A percentile compares a stretch with the other conserved stretches of the same genome.
Conservation (phyloP, 192 early-diverging fungal species). For the Entrophospora sp. region DNA sequence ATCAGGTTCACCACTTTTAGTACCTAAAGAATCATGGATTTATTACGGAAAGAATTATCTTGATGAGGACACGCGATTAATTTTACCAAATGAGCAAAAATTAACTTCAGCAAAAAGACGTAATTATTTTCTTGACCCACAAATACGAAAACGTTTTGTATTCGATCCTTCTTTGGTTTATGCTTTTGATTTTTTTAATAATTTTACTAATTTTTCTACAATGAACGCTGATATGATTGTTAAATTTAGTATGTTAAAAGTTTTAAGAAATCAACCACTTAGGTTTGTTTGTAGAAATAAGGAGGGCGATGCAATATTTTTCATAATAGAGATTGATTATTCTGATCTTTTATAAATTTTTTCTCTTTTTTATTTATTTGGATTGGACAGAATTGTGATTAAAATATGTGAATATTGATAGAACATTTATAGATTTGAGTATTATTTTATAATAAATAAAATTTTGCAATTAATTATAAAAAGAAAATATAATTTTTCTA, state of each 20-base stretch:
- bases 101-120: constrained; percentile 22
- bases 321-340: constrained; percentile 21
- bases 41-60: constrained; percentile 17
- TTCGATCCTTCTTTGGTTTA: constrained; percentile 24
- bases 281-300: constrained; percentile 29
- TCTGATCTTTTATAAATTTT: constrained; percentile 1
- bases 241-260: constrained; percentile 23
- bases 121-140: constrained; percentile 12
- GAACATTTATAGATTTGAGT: too few species aligned
- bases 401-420: too few species aligned
- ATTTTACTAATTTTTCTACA: constrained; percentile 31
- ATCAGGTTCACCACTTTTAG: neutral
- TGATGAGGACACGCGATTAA: constrained; percentile 15
- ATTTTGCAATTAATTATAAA: too few species aligned
- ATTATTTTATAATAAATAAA: too few species aligned
- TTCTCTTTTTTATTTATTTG: neutral
- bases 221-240: constrained; percentile 26
- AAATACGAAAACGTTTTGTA: constrained; percentile 12
- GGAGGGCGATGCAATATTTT: constrained; percentile 8
- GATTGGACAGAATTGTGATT: too few species aligned
- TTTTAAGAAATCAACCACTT: constrained; percentile 25
- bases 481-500: neutral
- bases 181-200: constrained; percentile 33
- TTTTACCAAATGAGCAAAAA: neutral
- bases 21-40: constrained; percentile 19